Conservation (phyloP, 257 asterid genomes). For the Forsythia viridissima region DNA sequence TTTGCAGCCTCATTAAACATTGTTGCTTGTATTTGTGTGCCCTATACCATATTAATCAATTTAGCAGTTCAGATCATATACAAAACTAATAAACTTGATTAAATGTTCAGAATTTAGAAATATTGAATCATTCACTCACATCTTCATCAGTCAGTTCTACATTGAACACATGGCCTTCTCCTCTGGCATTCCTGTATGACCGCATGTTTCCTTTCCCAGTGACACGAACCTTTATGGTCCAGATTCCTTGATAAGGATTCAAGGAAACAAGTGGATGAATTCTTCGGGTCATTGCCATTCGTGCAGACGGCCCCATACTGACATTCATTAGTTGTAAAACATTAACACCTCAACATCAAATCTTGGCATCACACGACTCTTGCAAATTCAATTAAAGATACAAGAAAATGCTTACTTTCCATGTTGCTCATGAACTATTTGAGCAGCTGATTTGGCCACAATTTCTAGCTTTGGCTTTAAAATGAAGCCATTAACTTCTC, state of each 20-base stretch:
- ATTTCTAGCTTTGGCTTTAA: conserved; percentile 75
- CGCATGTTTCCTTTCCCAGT: conserved; percentile 83
- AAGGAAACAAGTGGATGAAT: conserved; percentile 85
- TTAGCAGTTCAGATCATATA: neutral
- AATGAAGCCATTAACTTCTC: conserved; percentile 31
- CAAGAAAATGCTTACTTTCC: conserved; percentile 56
- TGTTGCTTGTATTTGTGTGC: conserved; percentile 98
- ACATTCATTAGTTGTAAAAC: neutral
- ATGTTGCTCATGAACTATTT: conserved; percentile 73
- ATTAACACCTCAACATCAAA: neutral
- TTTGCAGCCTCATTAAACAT: conserved; percentile 94
- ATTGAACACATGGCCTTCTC: conserved; percentile 97
- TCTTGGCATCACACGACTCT: neutral
- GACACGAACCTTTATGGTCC: conserved; percentile 89
- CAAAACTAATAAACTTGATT: neutral
- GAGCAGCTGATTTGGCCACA: conserved; percentile 77
- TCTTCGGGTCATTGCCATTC: conserved; percentile 87
- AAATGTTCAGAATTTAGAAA: neutral
- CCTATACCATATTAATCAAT: conserved; percentile 45
- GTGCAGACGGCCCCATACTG: conserved; percentile 80
- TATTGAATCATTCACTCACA: conserved; percentile 43
- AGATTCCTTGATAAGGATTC: conserved; percentile 89
- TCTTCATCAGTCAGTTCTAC: conserved; percentile 95
- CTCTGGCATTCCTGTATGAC: conserved; percentile 71
- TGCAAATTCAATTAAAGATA: neutral